Evolutionary conservation across 2,329 filamentous ascomycete species (phyloP), one percentile per base, ranked within the genome.

Genomic region (Zymoseptoria crescenta): DNA sequence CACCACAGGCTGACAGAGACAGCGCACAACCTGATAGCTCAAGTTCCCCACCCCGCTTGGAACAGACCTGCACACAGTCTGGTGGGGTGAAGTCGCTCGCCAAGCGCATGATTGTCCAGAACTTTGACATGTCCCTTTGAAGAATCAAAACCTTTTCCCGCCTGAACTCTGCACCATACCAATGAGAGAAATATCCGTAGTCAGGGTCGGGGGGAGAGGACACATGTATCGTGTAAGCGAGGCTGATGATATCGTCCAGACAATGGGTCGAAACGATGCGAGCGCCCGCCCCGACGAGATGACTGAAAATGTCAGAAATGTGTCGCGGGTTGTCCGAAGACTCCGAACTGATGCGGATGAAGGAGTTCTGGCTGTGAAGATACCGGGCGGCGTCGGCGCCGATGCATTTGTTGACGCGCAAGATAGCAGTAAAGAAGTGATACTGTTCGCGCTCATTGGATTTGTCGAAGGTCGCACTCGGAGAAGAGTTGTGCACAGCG

Each of bases 331-430:
- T 49, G 13, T 9, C 19, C 54, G 16, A 49, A 41, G 19, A 21
- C 19, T 16, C 16, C 54, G 7, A 29, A 8, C 28, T 35, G 30
- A 35, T 35, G 8, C 30, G 30, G 1, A 56, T n/a, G 24, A 56
- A 21, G 21, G 49, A 27, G 20, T 16, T 28, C 4, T 28, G 20
- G 10, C 49, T 20, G 41, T 20, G 27, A 19, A 56, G 54, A 4
- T n/a, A 30, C 2, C 49, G 19, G 16, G 21, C 19, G 7, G 54
- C 45, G 16, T 56, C 41, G n/a, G 20, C 10, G 13, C 54, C 19
- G 54, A 56, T 56, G 45, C 41, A 4, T 28, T 50, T 56, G 54
- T 56, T 56, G 24, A 56, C 54, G 45, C 45, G 9, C 10, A 49
- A 29, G 6, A 56, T 13, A n/a, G 41, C 21, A 4, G 10, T 51